Conservation (phyloP, 2,329 filamentous ascomycete species). For the Chaetomiaceae sp. region DNA sequence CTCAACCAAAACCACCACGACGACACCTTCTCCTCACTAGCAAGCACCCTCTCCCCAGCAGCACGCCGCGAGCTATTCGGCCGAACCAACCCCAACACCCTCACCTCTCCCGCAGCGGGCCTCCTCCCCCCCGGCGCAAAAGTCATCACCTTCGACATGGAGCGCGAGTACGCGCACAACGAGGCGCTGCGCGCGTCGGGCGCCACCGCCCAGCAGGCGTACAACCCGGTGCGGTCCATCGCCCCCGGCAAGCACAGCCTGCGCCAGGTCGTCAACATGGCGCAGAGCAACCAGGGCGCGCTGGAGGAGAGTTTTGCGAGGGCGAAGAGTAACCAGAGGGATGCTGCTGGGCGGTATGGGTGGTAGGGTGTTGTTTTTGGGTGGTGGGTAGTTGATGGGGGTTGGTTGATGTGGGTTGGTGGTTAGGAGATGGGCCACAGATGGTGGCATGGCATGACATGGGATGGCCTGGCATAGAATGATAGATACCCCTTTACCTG, state of each 20-base stretch:
- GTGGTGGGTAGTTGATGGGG: slow-evolving; percentile 5
- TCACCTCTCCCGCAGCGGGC: background rate
- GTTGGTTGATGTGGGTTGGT: background rate
- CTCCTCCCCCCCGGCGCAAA: slow-evolving; percentile 45
- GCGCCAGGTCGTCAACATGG: slow-evolving; percentile 79
- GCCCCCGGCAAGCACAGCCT: slow-evolving; percentile 86
- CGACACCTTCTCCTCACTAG: slow-evolving; percentile 61
- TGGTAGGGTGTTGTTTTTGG: slow-evolving; percentile 47
- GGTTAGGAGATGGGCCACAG: background rate
- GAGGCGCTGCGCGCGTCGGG: slow-evolving; percentile 67
- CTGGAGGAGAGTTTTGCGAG: slow-evolving; percentile 88
- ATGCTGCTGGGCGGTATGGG: slow-evolving; percentile 78
- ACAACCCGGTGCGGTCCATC: slow-evolving; percentile 78
- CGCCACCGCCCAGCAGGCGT: slow-evolving; percentile 60
- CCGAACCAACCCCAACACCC: slow-evolving; percentile 37
- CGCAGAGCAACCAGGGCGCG: slow-evolving; percentile 75
- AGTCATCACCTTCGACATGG: slow-evolving; percentile 83
- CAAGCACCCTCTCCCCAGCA: slow-evolving; percentile 67
- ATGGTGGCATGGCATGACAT: too few relatives aligned
- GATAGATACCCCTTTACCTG: too few relatives aligned
- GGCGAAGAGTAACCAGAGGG: slow-evolving; percentile 71
- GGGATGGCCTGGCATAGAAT: too few relatives aligned
- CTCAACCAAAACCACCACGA: slow-evolving; percentile 32
- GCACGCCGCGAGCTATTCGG: slow-evolving; percentile 83
- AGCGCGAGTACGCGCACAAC: slow-evolving; percentile 80